Conservation (phyloP, 495 filamentous ascomycete species). For the Aspergillus sclerotioniger region DNA sequence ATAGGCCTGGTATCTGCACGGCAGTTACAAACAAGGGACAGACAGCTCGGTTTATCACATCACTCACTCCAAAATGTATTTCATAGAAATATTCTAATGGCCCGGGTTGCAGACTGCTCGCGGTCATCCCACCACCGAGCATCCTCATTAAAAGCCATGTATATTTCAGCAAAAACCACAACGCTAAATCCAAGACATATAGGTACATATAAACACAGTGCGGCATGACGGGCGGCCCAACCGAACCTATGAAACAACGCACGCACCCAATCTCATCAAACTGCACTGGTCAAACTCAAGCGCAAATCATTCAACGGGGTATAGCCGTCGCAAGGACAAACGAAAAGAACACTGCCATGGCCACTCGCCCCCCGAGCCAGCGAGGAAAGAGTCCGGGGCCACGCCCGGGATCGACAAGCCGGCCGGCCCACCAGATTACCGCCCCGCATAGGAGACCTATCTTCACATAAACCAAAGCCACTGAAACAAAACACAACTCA, state of each 20-base stretch:
- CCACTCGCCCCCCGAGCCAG: constrained; percentile 15
- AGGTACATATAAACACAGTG: constrained; percentile 14
- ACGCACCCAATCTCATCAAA: constrained; percentile 2
- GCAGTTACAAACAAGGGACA: neutral
- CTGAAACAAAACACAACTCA: constrained; percentile 6
- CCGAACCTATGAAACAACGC: constrained; percentile 2
- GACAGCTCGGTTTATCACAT: neutral
- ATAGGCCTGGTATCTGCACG: neutral
- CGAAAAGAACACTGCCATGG: constrained; percentile 8
- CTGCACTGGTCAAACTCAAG: constrained; percentile 5
- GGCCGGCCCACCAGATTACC: constrained; percentile 18
- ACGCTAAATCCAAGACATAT: constrained; percentile 18
- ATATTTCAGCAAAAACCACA: neutral
- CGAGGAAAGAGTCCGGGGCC: constrained; percentile 11
- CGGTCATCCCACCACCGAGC: neutral
- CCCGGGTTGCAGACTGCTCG: neutral
- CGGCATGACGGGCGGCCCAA: constrained; percentile 4
- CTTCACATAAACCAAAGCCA: constrained; percentile 17
- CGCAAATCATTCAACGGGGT: constrained; percentile 21
- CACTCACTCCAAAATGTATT: neutral
- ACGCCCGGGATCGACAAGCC: constrained; percentile 6
- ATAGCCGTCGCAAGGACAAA: constrained; percentile 17
- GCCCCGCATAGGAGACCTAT: constrained; percentile 19
- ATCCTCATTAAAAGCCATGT: constrained; percentile 19
- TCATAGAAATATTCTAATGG: neutral